phyloP scores from a whole-genome alignment of 441 rosid genomes.

The Raphanus hybrid region DNA sequence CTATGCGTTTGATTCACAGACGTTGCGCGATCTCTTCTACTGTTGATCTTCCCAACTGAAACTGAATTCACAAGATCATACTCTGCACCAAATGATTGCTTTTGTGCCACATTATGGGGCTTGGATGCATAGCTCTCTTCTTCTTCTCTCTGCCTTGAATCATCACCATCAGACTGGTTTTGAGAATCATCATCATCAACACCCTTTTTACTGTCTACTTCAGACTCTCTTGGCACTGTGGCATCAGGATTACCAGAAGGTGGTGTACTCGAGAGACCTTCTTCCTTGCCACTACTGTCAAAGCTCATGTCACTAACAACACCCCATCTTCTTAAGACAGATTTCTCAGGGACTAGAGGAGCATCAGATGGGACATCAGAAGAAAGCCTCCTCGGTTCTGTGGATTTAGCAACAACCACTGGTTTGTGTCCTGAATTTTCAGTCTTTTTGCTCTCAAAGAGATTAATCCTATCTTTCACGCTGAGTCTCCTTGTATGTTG shows the following conservation, averaged over 20 bases:
- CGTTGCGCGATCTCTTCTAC: constrained; percentile 35
- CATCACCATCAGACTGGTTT: constrained; percentile 52
- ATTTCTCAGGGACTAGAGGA: constrained; percentile 68
- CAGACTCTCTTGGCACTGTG: constrained; percentile 35
- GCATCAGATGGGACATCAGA: constrained; percentile 75
- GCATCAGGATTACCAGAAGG: constrained; percentile 50
- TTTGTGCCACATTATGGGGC: constrained; percentile 44
- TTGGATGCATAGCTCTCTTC: constrained; percentile 59
- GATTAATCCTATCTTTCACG: constrained; percentile 93
- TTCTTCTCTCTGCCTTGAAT: constrained; percentile 67
- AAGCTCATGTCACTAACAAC: constrained; percentile 66
- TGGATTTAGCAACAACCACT: constrained; percentile 53
- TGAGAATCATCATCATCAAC: constrained; percentile 59
- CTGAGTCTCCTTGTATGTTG: constrained; percentile 80
- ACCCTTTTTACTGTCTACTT: constrained; percentile 37
- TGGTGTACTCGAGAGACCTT: constrained; percentile 65
- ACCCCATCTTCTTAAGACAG: constrained; percentile 94
- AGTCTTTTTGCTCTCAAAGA: constrained; percentile 91
- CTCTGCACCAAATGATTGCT: constrained; percentile 53
- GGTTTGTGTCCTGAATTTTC: constrained; percentile 77
- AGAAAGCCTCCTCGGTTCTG: constrained; percentile 78
- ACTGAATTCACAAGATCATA: constrained; percentile 57
- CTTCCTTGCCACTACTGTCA: constrained; percentile 45
- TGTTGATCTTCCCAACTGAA: constrained; percentile 46
- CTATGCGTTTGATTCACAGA: constrained; percentile 66